A percentile compares a stretch with the other conserved stretches of the same genome.
Conservation (phyloP, 306 rosid genomes). For the Begonia fuchsioides region DNA sequence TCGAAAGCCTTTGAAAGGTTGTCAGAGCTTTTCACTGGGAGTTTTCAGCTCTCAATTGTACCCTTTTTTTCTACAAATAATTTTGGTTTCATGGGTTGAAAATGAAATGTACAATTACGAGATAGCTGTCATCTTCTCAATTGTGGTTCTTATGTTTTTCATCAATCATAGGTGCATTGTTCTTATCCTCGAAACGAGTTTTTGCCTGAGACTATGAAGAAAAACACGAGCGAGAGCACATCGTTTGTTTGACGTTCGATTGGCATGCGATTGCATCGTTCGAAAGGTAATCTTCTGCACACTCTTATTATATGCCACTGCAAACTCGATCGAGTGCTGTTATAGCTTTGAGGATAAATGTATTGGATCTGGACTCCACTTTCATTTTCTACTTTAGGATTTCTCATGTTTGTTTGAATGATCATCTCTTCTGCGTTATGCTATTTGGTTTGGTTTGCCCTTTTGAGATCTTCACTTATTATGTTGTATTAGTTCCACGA, state of each 20-base stretch:
- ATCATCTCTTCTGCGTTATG: too few relatives aligned
- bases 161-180: too few relatives aligned
- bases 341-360: too few relatives aligned
- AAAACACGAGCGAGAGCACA: constrained; percentile 6
- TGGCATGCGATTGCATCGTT: constrained; percentile 3
- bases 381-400: too few relatives aligned
- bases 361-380: too few relatives aligned
- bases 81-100: constrained; percentile 9
- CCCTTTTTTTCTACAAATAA: neutral
- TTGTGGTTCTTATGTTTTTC: constrained; percentile 1
- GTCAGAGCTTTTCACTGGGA: constrained; percentile 19
- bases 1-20: constrained; percentile 22
- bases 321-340: too few relatives aligned
- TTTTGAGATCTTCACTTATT: too few relatives aligned
- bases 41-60: constrained; percentile 9
- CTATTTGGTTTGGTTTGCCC: too few relatives aligned
- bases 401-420: too few relatives aligned
- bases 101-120: constrained; percentile 12
- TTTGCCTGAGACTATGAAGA: constrained; percentile 8
- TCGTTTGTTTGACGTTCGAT: neutral
- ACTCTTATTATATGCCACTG: too few relatives aligned
- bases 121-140: constrained; percentile 9
- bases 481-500: too few relatives aligned
- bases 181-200: constrained; percentile 2
- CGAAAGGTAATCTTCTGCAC: constrained; percentile 1